These are phyloP conservation scores for Cytospora piceae DNA, from an alignment of 2,329 filamentous ascomycete species.

Conservation along the genomic window DNA sequence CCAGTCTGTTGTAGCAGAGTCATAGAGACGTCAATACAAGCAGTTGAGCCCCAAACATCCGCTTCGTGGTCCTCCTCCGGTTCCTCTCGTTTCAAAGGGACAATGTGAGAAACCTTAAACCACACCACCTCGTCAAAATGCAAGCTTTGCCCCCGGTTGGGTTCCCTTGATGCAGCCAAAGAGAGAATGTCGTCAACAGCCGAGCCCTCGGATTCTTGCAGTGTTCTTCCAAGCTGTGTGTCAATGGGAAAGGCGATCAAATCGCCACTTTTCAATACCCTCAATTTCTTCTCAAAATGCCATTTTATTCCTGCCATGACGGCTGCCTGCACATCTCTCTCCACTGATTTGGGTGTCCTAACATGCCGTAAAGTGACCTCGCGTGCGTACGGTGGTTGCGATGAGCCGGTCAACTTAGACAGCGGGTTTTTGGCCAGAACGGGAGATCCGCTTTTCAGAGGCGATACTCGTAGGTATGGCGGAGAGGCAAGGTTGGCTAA, in stretches of 20 bases:
- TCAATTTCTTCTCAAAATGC: constrained; percentile 81
- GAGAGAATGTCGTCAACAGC: constrained; percentile 73
- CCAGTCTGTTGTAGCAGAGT: constrained; percentile 93
- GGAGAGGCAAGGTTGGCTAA: constrained; percentile 83
- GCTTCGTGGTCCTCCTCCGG: constrained; percentile 64
- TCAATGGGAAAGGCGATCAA: constrained; percentile 89
- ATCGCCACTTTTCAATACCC: constrained; percentile 85
- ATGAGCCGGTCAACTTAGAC: constrained; percentile 59
- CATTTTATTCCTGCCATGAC: constrained; percentile 85
- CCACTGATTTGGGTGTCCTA: constrained; percentile 84
- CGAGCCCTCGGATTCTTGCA: constrained; percentile 68
- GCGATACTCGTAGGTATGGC: constrained; percentile 77
- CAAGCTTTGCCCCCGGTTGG: constrained; percentile 38
- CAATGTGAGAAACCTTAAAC: constrained; percentile 86
- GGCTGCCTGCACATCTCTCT: constrained; percentile 81
- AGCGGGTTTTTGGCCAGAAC: constrained; percentile 56
- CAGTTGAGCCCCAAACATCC: constrained; percentile 83
- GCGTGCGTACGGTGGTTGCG: constrained; percentile 61
- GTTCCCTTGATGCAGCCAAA: constrained; percentile 48
- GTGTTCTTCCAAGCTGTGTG: constrained; percentile 76
- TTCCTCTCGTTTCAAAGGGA: constrained; percentile 55
- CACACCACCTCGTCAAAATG: constrained; percentile 73
- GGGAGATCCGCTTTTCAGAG: constrained; percentile 57
- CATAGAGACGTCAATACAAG: constrained; percentile 81
- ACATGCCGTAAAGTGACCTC: constrained; percentile 90